A percentile compares a stretch with the other conserved stretches of the same genome.
Conservation (phyloP, 2,329 filamentous ascomycete genomes). For the Phialocephala sp. region DNA sequence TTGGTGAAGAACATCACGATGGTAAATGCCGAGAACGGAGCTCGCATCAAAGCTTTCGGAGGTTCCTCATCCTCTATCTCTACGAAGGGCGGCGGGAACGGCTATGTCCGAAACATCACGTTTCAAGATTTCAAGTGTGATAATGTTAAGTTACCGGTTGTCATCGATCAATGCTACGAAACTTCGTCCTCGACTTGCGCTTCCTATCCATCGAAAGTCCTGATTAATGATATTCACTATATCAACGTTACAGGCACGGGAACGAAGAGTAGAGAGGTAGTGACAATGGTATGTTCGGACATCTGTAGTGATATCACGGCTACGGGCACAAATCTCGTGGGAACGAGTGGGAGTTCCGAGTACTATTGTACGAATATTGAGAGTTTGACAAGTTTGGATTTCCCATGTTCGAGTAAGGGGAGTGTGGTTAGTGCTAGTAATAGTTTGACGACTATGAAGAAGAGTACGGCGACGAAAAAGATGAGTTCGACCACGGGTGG, state of each 20-base stretch:
- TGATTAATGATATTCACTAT: constrained; percentile 20
- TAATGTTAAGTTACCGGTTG: constrained; percentile 66
- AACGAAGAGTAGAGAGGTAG: constrained; percentile 21
- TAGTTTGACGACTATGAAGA: background rate
- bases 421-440: background rate
- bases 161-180: constrained; percentile 65
- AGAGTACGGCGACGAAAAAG: background rate
- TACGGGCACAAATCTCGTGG: constrained; percentile 16
- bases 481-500: background rate
- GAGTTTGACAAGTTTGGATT: constrained; percentile 13
- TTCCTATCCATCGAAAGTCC: constrained; percentile 13
- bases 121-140: constrained; percentile 56
- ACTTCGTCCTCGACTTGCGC: constrained; percentile 17
- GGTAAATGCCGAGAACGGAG: constrained; percentile 59
- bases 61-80: constrained; percentile 60
- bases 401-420: constrained; percentile 12
- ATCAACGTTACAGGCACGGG: constrained; percentile 17
- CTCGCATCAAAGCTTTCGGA: constrained; percentile 65
- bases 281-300: constrained; percentile 14
- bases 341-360: constrained; percentile 13
- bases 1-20: constrained; percentile 56
- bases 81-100: constrained; percentile 62
- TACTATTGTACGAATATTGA: constrained; percentile 20
- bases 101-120: constrained; percentile 63
- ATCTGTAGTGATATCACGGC: constrained; percentile 17